Base-by-base conservation (phyloP, 768 basidiomycete species). In the Tephrocybe sp. region DNA sequence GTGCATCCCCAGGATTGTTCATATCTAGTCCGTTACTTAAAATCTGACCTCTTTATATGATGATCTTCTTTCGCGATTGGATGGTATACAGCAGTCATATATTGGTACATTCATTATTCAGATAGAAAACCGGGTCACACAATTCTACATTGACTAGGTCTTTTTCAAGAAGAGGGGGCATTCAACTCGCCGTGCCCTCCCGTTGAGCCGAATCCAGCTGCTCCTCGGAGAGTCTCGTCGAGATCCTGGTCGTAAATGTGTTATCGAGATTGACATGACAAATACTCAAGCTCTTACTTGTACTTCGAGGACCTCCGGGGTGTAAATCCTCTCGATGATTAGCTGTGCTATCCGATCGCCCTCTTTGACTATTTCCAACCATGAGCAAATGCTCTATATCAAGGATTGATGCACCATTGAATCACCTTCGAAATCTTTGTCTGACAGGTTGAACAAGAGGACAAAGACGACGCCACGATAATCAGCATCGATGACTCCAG, bases 301-400 rank as follows among this genome's bases (percentile, higher is more conserved):
- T 21, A 98, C 95, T 70, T 95, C 94, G 13, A 85, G 61, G 13
- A 95, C 78, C 2, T 85, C 87, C 0, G 95, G 91, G 3, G 84
- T 93, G 53, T 83, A 82, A 56, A 98, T 97, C 52, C 77, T 83
- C 64, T 99, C 95, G 45, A 98, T 72, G 55, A 99, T 91, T 25
- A 98, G 77, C 61, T 99, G 97, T 2, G 97, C 97, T 55, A 99
- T 75, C n/a, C 97, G 83, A 60, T 99, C 97, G 5, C 95, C 94
- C 64, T 89, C 84, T 60, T 89, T 75, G 52, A 99, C 97, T 95
- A 34, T 29, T 24, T n/a, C 25, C 6, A 29, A 21, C 25, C 6
- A 42, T 49, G 0, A 48, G 34, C n/a, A 38, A 27, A 36, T 8
- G 15, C 4, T 25, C n/a, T 10, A 12, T 15, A n/a, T 13, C 3